Percentiles rank a stretch among this genome's conserved stretches.
phyloP scores from a whole-genome alignment of 305 asterid genomes.

The Lippia alba region DNA sequence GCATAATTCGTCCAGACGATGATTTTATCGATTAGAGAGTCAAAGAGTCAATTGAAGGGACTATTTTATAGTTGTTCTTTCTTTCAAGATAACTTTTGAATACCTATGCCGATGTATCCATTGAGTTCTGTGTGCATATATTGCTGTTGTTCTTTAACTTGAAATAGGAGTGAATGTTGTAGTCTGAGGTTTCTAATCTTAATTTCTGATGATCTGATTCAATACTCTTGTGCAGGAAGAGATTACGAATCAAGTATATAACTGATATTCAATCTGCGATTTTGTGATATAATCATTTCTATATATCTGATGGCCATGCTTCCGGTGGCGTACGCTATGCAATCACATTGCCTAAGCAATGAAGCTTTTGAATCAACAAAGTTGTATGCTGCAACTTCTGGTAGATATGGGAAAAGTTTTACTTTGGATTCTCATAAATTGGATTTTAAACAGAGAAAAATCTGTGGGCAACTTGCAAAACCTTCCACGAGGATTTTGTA shows the following conservation, averaged over 20 bases:
- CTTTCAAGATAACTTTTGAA: neutral
- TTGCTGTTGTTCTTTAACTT: neutral
- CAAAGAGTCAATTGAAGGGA: neutral
- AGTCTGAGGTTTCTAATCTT: neutral
- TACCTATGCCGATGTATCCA: neutral
- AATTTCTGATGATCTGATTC: slow-evolving; percentile 23
- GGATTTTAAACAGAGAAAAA: slow-evolving; percentile 34
- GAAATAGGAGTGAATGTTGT: neutral
- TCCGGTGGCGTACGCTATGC: slow-evolving; percentile 45
- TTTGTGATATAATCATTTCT: slow-evolving; percentile 25
- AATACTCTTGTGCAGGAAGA: slow-evolving; percentile 35
- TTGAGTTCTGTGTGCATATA: neutral
- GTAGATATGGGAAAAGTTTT: slow-evolving; percentile 40
- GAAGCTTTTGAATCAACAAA: slow-evolving; percentile 44
- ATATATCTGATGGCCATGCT: slow-evolving; percentile 47
- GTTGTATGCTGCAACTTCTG: slow-evolving; percentile 36
- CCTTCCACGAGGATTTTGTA: slow-evolving; percentile 35
- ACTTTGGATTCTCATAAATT: slow-evolving; percentile 34
- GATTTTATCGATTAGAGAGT: neutral
- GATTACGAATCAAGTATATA: slow-evolving; percentile 15
- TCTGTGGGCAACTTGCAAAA: slow-evolving; percentile 28
- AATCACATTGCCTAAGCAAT: slow-evolving; percentile 48
- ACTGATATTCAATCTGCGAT: neutral
- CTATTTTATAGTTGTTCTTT: neutral
- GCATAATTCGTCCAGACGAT: neutral